These are phyloP conservation scores for Silene conica DNA, from an alignment of 148 eudicot genomes.

Conservation along the genomic window DNA sequence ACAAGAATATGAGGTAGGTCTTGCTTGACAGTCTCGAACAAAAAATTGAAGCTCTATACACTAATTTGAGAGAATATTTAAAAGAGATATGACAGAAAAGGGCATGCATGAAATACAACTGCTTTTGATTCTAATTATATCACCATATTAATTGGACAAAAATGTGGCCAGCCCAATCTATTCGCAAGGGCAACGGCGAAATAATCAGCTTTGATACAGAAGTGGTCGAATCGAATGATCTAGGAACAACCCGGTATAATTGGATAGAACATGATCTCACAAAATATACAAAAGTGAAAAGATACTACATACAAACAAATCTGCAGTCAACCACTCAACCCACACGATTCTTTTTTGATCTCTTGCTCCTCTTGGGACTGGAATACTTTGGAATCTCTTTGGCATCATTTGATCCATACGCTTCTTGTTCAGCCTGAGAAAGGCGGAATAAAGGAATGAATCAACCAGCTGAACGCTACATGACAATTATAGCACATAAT, in stretches of 20 bases:
- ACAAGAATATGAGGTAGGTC: not conserved
- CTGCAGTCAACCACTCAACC: slow-evolving; percentile 59
- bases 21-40: not conserved
- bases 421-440: slow-evolving; percentile 51
- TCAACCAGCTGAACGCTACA: slow-evolving; percentile 6
- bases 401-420: slow-evolving; percentile 55
- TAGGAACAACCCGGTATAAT: slow-evolving; percentile 38
- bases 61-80: slow-evolving; percentile 1
- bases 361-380: slow-evolving; percentile 73
- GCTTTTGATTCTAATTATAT: slow-evolving; percentile 14
- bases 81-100: not conserved
- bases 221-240: slow-evolving; percentile 26
- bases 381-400: slow-evolving; percentile 64
- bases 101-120: slow-evolving; percentile 1
- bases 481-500: not conserved
- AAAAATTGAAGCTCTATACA: slow-evolving; percentile 10
- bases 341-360: slow-evolving; percentile 83
- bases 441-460: slow-evolving; percentile 1
- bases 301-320: slow-evolving; percentile 36
- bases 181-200: slow-evolving; percentile 17
- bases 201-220: slow-evolving; percentile 10
- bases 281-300: slow-evolving; percentile 30
- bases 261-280: slow-evolving; percentile 32
- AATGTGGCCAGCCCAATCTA: slow-evolving; percentile 29
- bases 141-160: slow-evolving; percentile 23